phyloP scores from a whole-genome alignment of 768 basidiomycete species.

The Phlegmacium glaucopus region DNA sequence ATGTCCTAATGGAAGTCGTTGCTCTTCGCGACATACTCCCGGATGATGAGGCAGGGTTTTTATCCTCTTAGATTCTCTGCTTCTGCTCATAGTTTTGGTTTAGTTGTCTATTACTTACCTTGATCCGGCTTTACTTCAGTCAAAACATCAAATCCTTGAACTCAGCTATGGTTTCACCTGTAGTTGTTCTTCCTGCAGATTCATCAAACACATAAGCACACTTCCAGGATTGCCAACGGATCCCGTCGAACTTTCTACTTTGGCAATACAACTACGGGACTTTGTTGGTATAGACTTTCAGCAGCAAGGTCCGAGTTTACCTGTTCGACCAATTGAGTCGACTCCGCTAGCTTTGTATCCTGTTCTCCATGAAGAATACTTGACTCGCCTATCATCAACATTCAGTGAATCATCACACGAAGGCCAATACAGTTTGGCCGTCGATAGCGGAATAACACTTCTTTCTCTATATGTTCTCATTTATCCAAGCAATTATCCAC shows the following conservation, averaged over 20 bases:
- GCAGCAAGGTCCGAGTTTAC: slow-evolving; percentile 22
- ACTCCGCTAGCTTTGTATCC: slow-evolving; percentile 40
- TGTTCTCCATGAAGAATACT: slow-evolving; percentile 55
- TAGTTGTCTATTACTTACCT: slow-evolving; percentile 76
- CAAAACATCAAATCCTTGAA: slow-evolving; percentile 55
- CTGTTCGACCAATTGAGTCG: slow-evolving; percentile 24
- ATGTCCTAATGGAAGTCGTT: slow-evolving; percentile 60
- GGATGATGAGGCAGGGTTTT: slow-evolving; percentile 60
- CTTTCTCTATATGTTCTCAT: slow-evolving; percentile 65
- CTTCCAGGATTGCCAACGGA: slow-evolving; percentile 38
- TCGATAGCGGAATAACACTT: slow-evolving; percentile 51
- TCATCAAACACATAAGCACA: slow-evolving; percentile 33
- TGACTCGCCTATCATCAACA: slow-evolving; percentile 52
- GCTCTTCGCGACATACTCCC: slow-evolving; percentile 52
- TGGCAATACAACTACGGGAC: slow-evolving; percentile 31
- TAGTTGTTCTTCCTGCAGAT: slow-evolving; percentile 53
- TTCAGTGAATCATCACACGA: slow-evolving; percentile 76
- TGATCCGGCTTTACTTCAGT: slow-evolving; percentile 69
- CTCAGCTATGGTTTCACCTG: slow-evolving; percentile 70
- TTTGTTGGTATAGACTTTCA: slow-evolving; percentile 32
- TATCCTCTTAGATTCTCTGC: not conserved
- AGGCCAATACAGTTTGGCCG: slow-evolving; percentile 48
- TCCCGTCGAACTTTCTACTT: slow-evolving; percentile 23
- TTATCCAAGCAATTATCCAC: slow-evolving; percentile 79
- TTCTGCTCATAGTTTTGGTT: not conserved